Evolutionary conservation across 257 asterid genomes (phyloP).

Genomic region (Lycium barbarum): DNA sequence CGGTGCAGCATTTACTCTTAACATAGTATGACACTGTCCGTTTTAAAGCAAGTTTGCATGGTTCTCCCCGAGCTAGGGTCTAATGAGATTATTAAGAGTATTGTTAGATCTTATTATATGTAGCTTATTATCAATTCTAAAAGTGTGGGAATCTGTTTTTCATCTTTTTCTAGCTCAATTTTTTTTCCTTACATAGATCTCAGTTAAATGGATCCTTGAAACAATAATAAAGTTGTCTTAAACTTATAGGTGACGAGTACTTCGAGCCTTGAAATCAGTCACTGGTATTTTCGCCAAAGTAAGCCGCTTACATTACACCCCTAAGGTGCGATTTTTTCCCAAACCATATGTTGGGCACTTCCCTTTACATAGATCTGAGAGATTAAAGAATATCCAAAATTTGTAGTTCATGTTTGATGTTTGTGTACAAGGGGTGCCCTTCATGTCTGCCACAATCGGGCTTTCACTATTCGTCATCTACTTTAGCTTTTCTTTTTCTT

Average conservation of each 20-base stretch:
- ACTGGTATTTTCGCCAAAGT: not conserved
- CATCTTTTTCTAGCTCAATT: too few relatives aligned
- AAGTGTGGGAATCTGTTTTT: not conserved
- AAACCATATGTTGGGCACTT: too few relatives aligned
- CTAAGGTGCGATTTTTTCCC: too few relatives aligned
- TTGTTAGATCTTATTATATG: not conserved
- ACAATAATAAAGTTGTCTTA: too few relatives aligned
- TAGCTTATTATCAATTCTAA: too few relatives aligned
- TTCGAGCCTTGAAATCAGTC: not conserved
- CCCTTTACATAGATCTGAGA: not conserved
- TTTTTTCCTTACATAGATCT: too few relatives aligned
- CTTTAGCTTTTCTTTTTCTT: slow-evolving; percentile 34
- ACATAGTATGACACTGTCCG: too few relatives aligned
- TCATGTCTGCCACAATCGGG: slow-evolving; percentile 26
- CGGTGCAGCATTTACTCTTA: too few relatives aligned
- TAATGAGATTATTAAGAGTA: too few relatives aligned
- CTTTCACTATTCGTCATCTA: slow-evolving; percentile 23
- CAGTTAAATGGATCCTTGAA: too few relatives aligned
- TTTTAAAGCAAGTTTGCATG: not conserved
- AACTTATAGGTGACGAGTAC: not conserved
- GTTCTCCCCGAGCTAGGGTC: not conserved
- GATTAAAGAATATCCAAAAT: slow-evolving; percentile 25
- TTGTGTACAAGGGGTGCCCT: slow-evolving; percentile 24
- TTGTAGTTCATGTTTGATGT: not conserved
- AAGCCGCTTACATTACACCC: not conserved